Evolutionary conservation across 176 grass and related monocot species (phyloP).

Genomic region (Juncus inflexus): DNA sequence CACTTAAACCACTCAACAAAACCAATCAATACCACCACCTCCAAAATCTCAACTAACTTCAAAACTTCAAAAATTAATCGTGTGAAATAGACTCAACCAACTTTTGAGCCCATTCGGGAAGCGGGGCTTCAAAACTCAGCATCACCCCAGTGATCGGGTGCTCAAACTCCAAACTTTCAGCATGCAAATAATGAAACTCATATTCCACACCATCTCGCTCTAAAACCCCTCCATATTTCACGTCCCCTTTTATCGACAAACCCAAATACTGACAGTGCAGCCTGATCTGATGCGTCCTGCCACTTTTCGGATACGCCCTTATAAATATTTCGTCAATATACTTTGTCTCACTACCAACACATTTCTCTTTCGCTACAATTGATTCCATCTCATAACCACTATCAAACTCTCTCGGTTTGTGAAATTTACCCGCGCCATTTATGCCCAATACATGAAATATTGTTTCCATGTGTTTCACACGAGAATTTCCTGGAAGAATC

Average conservation of each 20-base stretch:
- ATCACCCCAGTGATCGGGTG: conserved; percentile 69
- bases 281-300: conserved; percentile 87
- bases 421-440: conserved; percentile 47
- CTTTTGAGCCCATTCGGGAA: conserved; percentile 63
- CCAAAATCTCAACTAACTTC: no score
- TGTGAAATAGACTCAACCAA: conserved; percentile 32
- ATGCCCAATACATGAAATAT: conserved; percentile 54
- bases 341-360: conserved; percentile 15
- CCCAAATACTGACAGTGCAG: conserved; percentile 83
- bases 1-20: no score
- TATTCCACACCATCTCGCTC: conserved; percentile 52
- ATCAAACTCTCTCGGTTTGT: conserved; percentile 29
- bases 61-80: no score
- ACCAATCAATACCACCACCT: no score
- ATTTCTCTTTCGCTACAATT: conserved; percentile 48
- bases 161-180: conserved; percentile 58
- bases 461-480: conserved; percentile 72
- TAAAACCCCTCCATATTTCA: conserved; percentile 70
- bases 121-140: conserved; percentile 42
- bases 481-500: conserved; percentile 59
- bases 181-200: conserved; percentile 70
- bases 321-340: conserved; percentile 46
- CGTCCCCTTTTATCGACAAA: conserved; percentile 80
- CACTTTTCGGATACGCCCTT: conserved; percentile 84
- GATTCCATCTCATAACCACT: conserved; percentile 27